These are phyloP conservation scores for Nicotiana obtusifolia DNA, from an alignment of 257 asterid species.

Conservation along the genomic window DNA sequence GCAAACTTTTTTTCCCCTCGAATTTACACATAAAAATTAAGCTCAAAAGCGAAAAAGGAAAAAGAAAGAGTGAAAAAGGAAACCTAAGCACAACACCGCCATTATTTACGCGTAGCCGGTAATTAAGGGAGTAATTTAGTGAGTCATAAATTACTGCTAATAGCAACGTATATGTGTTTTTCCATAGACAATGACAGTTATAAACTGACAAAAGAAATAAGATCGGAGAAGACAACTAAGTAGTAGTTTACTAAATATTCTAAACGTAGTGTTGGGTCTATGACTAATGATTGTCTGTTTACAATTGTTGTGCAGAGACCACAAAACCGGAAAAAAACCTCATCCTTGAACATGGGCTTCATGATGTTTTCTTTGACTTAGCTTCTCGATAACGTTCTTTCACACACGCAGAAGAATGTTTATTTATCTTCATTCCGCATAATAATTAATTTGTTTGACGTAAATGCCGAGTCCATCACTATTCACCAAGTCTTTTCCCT, in stretches of 20 bases:
- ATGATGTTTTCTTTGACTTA: conserved; percentile 27
- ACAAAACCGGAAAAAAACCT: background rate
- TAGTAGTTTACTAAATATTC: background rate
- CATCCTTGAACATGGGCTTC: conserved; percentile 26
- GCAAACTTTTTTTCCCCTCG: too few relatives aligned
- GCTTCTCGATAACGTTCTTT: conserved; percentile 18
- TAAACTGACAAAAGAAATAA: background rate
- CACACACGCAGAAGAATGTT: conserved; percentile 11
- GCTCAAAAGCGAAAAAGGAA: background rate
- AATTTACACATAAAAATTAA: too few relatives aligned
- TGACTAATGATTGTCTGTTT: background rate
- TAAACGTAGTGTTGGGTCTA: background rate
- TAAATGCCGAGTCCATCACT: background rate
- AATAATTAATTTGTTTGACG: conserved; percentile 9
- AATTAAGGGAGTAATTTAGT: background rate
- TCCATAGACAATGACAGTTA: background rate
- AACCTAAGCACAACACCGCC: background rate
- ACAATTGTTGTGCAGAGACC: background rate
- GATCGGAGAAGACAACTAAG: background rate
- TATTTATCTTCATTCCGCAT: background rate
- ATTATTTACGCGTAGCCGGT: background rate
- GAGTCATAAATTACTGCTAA: background rate
- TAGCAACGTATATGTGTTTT: background rate
- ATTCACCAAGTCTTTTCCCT: background rate
- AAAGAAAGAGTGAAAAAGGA: background rate